These are phyloP conservation scores for Eleusine coracana DNA, from an alignment of 176 grass and related monocot genomes.

Conservation along the genomic window DNA sequence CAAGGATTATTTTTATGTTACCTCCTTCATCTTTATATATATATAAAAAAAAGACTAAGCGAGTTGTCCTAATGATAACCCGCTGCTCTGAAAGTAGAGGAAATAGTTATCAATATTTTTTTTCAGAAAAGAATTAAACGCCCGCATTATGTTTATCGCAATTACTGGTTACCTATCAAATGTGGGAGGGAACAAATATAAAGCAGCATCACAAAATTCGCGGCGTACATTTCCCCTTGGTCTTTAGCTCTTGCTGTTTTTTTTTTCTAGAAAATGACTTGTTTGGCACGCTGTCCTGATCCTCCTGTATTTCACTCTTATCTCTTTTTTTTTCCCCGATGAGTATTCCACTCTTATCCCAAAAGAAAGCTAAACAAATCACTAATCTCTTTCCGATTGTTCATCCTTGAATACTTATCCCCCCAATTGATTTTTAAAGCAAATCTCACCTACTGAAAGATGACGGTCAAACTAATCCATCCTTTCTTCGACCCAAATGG, in stretches of 20 bases:
- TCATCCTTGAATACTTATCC: not conserved
- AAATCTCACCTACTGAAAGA: not conserved
- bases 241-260: not conserved
- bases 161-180: not conserved
- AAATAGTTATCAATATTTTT: no score
- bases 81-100: no score
- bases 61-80: no score
- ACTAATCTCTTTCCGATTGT: no score
- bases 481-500: not conserved
- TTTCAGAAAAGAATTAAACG: no score
- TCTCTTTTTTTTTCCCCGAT: no score
- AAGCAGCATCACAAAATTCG: not conserved
- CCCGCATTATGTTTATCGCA: no score
- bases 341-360: not conserved
- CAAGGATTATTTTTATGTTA: no score
- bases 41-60: no score
- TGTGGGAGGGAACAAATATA: not conserved
- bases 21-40: no score
- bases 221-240: not conserved
- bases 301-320: not conserved
- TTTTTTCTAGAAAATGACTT: not conserved
- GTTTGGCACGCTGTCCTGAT: constrained; percentile 19
- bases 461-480: not conserved
- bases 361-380: not conserved
- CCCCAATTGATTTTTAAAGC: no score